phyloP scores from a whole-genome alignment of 140 eudicot species.

The Flaveria floridana region DNA sequence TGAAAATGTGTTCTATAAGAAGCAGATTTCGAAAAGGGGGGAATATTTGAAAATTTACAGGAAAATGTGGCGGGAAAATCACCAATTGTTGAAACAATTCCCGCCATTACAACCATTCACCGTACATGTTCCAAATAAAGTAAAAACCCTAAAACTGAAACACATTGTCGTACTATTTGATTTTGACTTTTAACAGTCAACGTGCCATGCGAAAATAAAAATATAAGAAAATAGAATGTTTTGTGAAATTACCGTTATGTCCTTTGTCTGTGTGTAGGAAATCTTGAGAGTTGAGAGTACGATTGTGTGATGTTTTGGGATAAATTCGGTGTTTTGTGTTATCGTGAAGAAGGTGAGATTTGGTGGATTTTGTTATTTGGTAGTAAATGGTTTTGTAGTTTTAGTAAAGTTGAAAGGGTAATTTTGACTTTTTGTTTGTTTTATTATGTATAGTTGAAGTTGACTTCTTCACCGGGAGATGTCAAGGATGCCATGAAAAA shows the following conservation, averaged over 20 bases:
- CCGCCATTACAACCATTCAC: constrained; percentile 9
- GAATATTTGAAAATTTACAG: not conserved
- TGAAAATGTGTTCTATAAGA: constrained; percentile 29
- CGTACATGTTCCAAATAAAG: constrained; percentile 4
- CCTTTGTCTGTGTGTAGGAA: not conserved
- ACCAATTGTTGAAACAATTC: constrained; percentile 8
- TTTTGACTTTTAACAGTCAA: constrained; percentile 20
- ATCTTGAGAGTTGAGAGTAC: not conserved
- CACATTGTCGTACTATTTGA: not conserved
- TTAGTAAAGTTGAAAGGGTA: not conserved
- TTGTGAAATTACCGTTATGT: not conserved
- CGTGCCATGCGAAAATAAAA: not conserved
- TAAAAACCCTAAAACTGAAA: constrained; percentile 19
- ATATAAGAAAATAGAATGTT: not conserved
- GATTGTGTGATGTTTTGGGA: not conserved
- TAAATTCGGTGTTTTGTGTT: not conserved
- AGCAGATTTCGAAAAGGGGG: constrained; percentile 25
- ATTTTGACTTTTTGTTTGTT: not conserved
- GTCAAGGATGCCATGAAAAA: too few relatives aligned
- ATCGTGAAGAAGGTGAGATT: not conserved
- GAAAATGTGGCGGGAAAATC: constrained; percentile 20
- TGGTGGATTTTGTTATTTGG: not conserved
- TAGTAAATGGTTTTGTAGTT: not conserved
- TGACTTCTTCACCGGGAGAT: too few relatives aligned
- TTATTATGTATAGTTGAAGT: not conserved